A percentile compares a stretch with the other conserved stretches of the same genome.
Conservation (phyloP, 2,329 filamentous ascomycete species). For the Colletotrichum sublineola region DNA sequence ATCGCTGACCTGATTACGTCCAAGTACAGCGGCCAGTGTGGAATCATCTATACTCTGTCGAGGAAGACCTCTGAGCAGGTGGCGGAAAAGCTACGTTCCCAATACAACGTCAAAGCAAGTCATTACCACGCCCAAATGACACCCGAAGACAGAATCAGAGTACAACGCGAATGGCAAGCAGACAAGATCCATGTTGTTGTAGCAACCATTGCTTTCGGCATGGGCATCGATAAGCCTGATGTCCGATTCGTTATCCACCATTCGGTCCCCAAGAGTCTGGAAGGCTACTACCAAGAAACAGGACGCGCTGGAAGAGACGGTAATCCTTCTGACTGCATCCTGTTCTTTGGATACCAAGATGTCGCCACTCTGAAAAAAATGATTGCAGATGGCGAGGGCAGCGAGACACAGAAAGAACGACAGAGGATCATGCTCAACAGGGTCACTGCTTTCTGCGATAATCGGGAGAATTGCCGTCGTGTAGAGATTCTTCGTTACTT, state of each 20-base stretch:
- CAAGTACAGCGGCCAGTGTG: slow-evolving; percentile 79
- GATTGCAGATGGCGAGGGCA: slow-evolving; percentile 86
- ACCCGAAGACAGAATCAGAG: slow-evolving; percentile 73
- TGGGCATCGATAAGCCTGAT: slow-evolving; percentile 99
- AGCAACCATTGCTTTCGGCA: slow-evolving; percentile 97
- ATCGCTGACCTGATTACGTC: slow-evolving; percentile 77
- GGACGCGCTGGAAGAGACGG: slow-evolving; percentile 95
- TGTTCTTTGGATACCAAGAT: slow-evolving; percentile 89
- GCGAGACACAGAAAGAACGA: slow-evolving; percentile 82
- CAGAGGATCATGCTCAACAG: slow-evolving; percentile 88
- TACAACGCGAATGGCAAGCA: slow-evolving; percentile 87
- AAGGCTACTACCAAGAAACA: slow-evolving; percentile 99
- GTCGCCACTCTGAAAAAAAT: slow-evolving; percentile 80
- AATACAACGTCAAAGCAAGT: slow-evolving; percentile 77
- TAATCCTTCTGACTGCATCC: slow-evolving; percentile 86
- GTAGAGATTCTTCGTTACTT: slow-evolving; percentile 95
- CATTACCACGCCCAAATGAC: slow-evolving; percentile 90
- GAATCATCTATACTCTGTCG: slow-evolving; percentile 94
- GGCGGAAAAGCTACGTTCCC: slow-evolving; percentile 73
- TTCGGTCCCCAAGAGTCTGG: slow-evolving; percentile 91
- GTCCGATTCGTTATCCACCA: slow-evolving; percentile 97
- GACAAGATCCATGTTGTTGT: slow-evolving; percentile 90
- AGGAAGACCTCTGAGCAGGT: slow-evolving; percentile 85
- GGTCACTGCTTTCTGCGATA: slow-evolving; percentile 91
- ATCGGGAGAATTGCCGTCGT: slow-evolving; percentile 86